Evolutionary conservation across 345 rosid species (phyloP), one percentile per base, ranked within the genome.

Genomic region (Sisymbrium altissimum): DNA sequence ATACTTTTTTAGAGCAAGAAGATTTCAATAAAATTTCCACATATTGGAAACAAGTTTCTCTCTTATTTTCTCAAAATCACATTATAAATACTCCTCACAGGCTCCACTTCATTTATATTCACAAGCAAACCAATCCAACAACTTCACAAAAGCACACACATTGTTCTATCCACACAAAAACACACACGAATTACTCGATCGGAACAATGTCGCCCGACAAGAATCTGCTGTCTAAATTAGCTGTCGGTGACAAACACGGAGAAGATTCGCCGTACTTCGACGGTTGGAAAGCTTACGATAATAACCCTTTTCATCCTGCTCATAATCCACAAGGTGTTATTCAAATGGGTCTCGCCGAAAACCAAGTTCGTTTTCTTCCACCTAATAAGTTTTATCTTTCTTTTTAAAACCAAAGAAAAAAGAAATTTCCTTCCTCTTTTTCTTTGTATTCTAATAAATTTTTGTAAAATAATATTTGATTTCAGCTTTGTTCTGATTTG

Each of bases 281-380:
- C 7, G 98, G 98, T 1, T 92, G 92, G 97, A 92, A 85, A 78
- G 93, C 97, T n/a, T 88, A 86, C 44, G 86, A 89, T 2, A 71
- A 54, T 2, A 75, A 86, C 71, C 96, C 90, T 14, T 92, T 57
- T 58, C 96, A 89, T 74, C 85, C 72, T 0, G 39, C 48, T n/a
- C 66, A 27, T 1, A 88, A 89, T 54, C 93, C 89, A 29, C 62
- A 78, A 0, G 97, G 97, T 0, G 87, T 92, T 39, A 89, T 92
- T 62, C 96, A 92, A 77, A 87, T 92, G 91, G 97, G 97, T 17
- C 86, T 92, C 0, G 86, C 96, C 0, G 97, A 92, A 76, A 92
- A 92, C 78, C 96, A 79, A 89, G 97, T 92, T 68, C 7, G 79
- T 68, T 15, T 64, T 46, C 49, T 5, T 27, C n/a, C 4, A 18